phyloP scores from a whole-genome alignment of 345 rosid genomes.

The Arabidopsis thaliana region TAIR10.1 NC_003071.7:1336001-1336500 shows the following conservation, averaged over 20 bases:
- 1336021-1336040: constrained; percentile 36
- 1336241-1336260: constrained; percentile 22
- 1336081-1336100: constrained; percentile 39
- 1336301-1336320: constrained; percentile 26
- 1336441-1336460: neutral
- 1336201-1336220: constrained; percentile 8
- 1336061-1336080: constrained; percentile 38
- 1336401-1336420: neutral
- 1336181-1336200: constrained; percentile 4
- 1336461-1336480: constrained; percentile 18
- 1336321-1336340: constrained; percentile 19
- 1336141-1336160: constrained; percentile 27
- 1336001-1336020: constrained; percentile 39
- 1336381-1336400: constrained; percentile 13
- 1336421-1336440: neutral
- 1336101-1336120: constrained; percentile 47
- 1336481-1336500: neutral
- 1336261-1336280: constrained; percentile 25
- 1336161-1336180: neutral
- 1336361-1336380: constrained; percentile 30
- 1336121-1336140: constrained; percentile 42
- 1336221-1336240: constrained; percentile 2
- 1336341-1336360: constrained; percentile 27
- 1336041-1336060: constrained; percentile 32
- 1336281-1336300: constrained; percentile 32